These are phyloP conservation scores for Chionographis japonica DNA, from an alignment of 106 monocot species.

Conservation along the genomic window DNA sequence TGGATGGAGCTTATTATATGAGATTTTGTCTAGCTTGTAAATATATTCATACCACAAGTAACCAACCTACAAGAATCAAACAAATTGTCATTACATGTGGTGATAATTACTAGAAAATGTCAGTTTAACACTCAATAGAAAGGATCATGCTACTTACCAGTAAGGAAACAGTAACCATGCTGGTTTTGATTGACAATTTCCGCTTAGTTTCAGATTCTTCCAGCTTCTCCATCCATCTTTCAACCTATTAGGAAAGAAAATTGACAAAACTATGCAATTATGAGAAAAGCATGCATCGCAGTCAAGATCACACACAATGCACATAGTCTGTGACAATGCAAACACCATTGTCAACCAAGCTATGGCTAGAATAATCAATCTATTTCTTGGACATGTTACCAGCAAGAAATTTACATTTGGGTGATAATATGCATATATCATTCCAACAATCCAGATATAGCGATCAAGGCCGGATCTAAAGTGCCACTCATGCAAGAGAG, in stretches of 20 bases:
- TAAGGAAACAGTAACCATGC: slow-evolving; percentile 48
- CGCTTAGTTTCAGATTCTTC: slow-evolving; percentile 79
- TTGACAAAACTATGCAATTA: not conserved
- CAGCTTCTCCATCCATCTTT: slow-evolving; percentile 94
- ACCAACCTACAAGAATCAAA: slow-evolving; percentile 52
- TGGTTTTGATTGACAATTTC: slow-evolving; percentile 54
- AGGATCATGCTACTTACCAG: slow-evolving; percentile 28
- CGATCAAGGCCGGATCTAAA: slow-evolving; percentile 97
- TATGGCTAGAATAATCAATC: not conserved
- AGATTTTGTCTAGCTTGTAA: slow-evolving; percentile 90
- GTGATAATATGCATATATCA: slow-evolving; percentile 94
- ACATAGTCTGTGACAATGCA: not conserved
- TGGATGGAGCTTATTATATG: slow-evolving; percentile 88
- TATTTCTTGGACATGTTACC: not conserved
- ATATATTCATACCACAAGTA: slow-evolving; percentile 94
- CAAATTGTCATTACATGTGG: not conserved
- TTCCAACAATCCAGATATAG: slow-evolving; percentile 95
- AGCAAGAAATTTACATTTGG: slow-evolving; percentile 56
- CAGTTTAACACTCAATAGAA: not conserved
- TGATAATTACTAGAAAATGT: not conserved
- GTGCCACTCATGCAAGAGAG: slow-evolving; percentile 91
- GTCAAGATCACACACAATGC: not conserved
- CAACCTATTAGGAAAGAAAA: slow-evolving; percentile 40
- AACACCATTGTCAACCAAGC: not conserved
- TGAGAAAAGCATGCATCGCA: not conserved